A percentile compares a stretch with the other conserved stretches of the same genome.
Evolutionary conservation across 805 yeast genomes (phyloP).

Genomic region (Zygoascus biomembranicola): DNA sequence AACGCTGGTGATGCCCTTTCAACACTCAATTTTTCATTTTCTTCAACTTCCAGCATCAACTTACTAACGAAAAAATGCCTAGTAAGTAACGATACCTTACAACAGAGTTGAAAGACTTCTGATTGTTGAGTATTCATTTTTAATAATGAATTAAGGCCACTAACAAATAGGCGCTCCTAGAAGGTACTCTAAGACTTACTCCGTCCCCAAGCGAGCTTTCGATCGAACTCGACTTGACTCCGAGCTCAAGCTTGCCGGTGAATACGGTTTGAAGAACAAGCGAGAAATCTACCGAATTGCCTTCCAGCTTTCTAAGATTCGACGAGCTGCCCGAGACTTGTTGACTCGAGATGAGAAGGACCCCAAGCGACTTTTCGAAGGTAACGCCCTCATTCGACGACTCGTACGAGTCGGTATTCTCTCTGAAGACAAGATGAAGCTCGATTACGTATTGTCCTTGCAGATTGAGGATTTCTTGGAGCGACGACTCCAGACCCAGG

Average conservation of each 20-base stretch:
- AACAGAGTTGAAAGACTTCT: not conserved
- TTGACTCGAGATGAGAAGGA: constrained; percentile 99
- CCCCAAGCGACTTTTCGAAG: constrained; percentile 99
- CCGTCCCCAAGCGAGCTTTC: constrained; percentile 99
- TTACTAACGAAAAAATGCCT: not conserved
- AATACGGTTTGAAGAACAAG: constrained; percentile 98
- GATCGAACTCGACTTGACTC: constrained; percentile 99
- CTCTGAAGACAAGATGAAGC: constrained; percentile 98
- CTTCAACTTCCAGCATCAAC: constrained; percentile 1
- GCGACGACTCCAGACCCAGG: constrained; percentile 99
- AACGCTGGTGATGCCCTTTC: not conserved
- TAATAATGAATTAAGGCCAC: constrained; percentile 4
- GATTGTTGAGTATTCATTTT: constrained; percentile 1
- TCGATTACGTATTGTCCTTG: constrained; percentile 98
- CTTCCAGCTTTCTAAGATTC: constrained; percentile 97
- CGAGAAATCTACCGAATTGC: constrained; percentile 99
- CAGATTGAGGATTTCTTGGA: constrained; percentile 98
- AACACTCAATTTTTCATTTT: constrained; percentile 3
- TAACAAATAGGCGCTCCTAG: constrained; percentile 80
- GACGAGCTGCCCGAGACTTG: constrained; percentile 99
- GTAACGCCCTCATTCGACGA: constrained; percentile 99
- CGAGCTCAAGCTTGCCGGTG: constrained; percentile 99
- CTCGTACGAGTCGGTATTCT: constrained; percentile 98
- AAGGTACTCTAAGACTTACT: constrained; percentile 98
- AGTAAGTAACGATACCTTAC: not conserved